Evolutionary conservation across 129 eudicot genomes (phyloP).

Genomic region (Artemisia annua): DNA sequence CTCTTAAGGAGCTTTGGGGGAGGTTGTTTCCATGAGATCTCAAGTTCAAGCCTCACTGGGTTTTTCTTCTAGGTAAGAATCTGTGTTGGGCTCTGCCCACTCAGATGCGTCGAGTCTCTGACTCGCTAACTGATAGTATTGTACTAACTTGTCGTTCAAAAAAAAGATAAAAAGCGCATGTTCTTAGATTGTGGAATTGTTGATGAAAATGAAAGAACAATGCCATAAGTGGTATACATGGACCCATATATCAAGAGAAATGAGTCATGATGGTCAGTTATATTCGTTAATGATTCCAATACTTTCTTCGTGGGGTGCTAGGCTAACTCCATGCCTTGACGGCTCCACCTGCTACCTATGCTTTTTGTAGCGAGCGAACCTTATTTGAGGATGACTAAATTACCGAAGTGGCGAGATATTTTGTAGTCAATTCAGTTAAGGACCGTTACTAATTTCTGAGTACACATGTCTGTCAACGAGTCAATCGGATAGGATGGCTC

Average conservation of each 20-base stretch:
- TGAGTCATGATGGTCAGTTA: constrained; percentile 14
- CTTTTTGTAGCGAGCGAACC: background rate
- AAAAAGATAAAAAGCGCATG: too few relatives aligned
- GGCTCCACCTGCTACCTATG: background rate
- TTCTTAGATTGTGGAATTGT: constrained; percentile 21
- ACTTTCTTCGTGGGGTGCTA: constrained; percentile 14
- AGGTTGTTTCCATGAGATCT: too few relatives aligned
- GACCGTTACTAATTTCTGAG: too few relatives aligned
- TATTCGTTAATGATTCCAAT: constrained; percentile 10
- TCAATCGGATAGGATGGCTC: too few relatives aligned
- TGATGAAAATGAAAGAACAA: constrained; percentile 27
- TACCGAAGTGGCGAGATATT: background rate
- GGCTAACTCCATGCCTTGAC: background rate
- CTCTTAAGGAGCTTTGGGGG: too few relatives aligned
- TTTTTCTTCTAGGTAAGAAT: too few relatives aligned
- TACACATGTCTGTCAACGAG: too few relatives aligned
- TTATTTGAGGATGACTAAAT: background rate
- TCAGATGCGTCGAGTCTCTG: too few relatives aligned
- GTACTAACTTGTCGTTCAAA: too few relatives aligned
- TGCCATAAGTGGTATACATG: constrained; percentile 22
- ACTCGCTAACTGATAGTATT: too few relatives aligned
- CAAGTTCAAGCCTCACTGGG: too few relatives aligned
- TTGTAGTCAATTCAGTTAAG: background rate
- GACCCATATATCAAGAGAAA: constrained; percentile 20
- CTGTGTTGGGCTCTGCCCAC: too few relatives aligned